Conservation (phyloP, 2,329 filamentous ascomycete genomes). For the Fusarium mundagurra region DNA sequence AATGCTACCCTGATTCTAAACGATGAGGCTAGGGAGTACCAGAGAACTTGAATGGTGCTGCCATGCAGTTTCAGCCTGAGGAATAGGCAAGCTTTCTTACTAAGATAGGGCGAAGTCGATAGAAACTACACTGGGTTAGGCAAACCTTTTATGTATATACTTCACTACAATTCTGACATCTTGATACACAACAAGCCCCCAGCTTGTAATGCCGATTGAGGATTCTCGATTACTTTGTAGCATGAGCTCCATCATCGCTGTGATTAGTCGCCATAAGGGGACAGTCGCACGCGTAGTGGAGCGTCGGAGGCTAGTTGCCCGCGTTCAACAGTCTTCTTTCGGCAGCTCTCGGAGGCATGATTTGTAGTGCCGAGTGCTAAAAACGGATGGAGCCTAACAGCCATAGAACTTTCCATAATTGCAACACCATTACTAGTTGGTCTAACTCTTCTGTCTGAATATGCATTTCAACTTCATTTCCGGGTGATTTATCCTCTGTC, state of each 20-base stretch:
- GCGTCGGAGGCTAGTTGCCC: too few species aligned
- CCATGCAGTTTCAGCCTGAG: not conserved
- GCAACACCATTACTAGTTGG: too few species aligned
- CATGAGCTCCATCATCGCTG: not conserved
- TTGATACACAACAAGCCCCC: not conserved
- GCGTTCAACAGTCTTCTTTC: too few species aligned
- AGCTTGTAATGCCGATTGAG: not conserved
- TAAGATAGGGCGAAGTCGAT: not conserved
- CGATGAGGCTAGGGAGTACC: not conserved
- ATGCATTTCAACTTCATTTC: not conserved
- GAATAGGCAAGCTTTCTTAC: not conserved
- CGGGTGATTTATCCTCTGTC: not conserved
- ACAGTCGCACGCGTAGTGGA: too few species aligned
- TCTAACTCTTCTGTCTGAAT: not conserved
- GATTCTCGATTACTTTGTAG: not conserved
- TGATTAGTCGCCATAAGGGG: not conserved
- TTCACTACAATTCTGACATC: not conserved
- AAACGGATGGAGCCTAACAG: too few species aligned
- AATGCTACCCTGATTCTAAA: conserved; percentile 5
- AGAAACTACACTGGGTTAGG: not conserved
- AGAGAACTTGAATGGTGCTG: too few species aligned
- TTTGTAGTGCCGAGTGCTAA: too few species aligned
- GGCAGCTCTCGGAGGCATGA: too few species aligned
- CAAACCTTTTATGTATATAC: not conserved
- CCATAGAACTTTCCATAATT: too few species aligned